A percentile compares a stretch with the other conserved stretches of the same genome.
Evolutionary conservation across 176 grass and related monocot genomes (phyloP).

Genomic region (Rhynchospora tenuis): DNA sequence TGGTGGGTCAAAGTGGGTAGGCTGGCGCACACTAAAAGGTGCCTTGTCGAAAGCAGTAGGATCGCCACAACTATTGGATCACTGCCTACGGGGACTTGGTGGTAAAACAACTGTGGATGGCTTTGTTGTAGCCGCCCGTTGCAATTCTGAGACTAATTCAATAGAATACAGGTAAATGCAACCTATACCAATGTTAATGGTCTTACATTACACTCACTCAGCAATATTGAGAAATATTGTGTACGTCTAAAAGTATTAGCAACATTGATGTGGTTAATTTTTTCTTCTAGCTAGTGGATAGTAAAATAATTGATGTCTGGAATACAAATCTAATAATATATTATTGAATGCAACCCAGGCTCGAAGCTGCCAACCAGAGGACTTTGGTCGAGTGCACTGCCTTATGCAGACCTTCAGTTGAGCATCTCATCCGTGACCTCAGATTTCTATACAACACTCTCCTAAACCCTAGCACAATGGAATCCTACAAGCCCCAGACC

Average conservation of each 20-base stretch:
- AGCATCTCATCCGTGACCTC: slow-evolving; percentile 59
- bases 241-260: not conserved
- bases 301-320: not conserved
- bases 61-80: slow-evolving; percentile 61
- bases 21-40: slow-evolving; percentile 76
- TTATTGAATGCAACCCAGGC: slow-evolving; percentile 38
- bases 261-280: not conserved
- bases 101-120: slow-evolving; percentile 59
- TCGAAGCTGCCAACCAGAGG: slow-evolving; percentile 38
- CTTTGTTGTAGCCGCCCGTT: slow-evolving; percentile 47
- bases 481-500: slow-evolving; percentile 49
- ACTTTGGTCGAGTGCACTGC: not conserved
- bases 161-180: slow-evolving; percentile 79
- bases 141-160: slow-evolving; percentile 61
- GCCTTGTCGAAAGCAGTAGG: slow-evolving; percentile 52
- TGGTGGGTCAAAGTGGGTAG: slow-evolving; percentile 47
- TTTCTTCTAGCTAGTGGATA: not conserved
- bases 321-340: not conserved
- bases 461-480: slow-evolving; percentile 66
- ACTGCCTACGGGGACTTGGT: slow-evolving; percentile 48
- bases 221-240: not conserved
- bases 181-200: not conserved
- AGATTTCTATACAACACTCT: slow-evolving; percentile 69
- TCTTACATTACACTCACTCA: not conserved
- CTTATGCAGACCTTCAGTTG: slow-evolving; percentile 39